Evolutionary conservation across 1,284 basidiomycete species (phyloP).

Genomic region (Cutaneotrichosporon daszewskae): DNA sequence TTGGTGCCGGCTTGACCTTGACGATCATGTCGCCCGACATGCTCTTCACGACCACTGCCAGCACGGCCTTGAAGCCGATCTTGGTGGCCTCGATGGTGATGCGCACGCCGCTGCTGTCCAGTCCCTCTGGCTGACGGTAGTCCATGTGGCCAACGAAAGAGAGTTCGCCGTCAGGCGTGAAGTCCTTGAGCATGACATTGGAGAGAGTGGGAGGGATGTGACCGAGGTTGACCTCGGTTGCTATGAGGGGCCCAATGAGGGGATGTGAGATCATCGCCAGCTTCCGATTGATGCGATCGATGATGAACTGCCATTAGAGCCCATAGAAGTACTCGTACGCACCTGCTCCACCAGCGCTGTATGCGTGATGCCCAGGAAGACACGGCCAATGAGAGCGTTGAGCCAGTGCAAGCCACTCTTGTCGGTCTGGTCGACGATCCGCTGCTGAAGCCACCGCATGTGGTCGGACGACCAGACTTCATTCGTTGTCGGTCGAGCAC

Average conservation of each 20-base stretch:
- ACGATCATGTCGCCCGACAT: conserved; percentile 85
- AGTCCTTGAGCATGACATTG: conserved; percentile 95
- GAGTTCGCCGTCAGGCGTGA: conserved; percentile 86
- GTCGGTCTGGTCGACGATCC: conserved; percentile 68
- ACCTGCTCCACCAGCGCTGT: conserved; percentile 68
- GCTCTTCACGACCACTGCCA: conserved; percentile 76
- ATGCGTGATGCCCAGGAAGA: conserved; percentile 87
- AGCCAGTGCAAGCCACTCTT: conserved; percentile 95
- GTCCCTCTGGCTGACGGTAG: conserved; percentile 50
- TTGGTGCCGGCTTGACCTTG: conserved; percentile 90
- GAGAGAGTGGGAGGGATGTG: conserved; percentile 70
- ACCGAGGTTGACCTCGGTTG: conserved; percentile 85
- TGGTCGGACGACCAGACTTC: conserved; percentile 66
- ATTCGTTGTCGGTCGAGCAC: conserved; percentile 49
- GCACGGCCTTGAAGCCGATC: conserved; percentile 79
- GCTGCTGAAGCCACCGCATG: conserved; percentile 76
- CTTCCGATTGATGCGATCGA: conserved; percentile 86
- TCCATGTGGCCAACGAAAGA: conserved; percentile 77
- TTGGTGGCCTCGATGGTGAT: conserved; percentile 79
- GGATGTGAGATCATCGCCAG: conserved; percentile 78
- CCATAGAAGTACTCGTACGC: conserved; percentile 4
- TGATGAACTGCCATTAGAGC: conserved; percentile 58
- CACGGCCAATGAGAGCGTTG: conserved; percentile 83
- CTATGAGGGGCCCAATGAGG: conserved; percentile 77
- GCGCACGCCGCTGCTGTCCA: conserved; percentile 68